A percentile compares a stretch with the other conserved stretches of the same genome.
phyloP scores from a whole-genome alignment of 2,329 filamentous ascomycete species.

The Ciborinia camelliae region DNA sequence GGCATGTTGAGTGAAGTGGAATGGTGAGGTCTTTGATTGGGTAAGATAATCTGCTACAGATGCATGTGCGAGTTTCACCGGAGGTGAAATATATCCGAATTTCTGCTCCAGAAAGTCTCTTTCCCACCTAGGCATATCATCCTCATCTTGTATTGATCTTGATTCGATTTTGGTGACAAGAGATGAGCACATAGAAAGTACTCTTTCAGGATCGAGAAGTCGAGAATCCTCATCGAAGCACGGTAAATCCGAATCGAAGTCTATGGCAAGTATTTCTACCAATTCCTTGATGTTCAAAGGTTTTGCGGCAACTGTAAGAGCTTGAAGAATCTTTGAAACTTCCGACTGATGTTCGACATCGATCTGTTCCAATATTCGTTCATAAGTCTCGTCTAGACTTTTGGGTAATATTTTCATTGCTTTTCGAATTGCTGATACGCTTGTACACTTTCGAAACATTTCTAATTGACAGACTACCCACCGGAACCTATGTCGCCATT shows the following conservation, averaged over 20 bases:
- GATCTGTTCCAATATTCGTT: constrained; percentile 36
- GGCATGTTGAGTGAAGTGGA: constrained; percentile 22
- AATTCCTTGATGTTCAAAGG: constrained; percentile 32
- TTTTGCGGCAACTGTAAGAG: constrained; percentile 27
- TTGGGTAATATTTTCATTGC: constrained; percentile 38
- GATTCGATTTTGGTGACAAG: constrained; percentile 21
- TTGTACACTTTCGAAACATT: constrained; percentile 29
- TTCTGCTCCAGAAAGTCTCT: neutral
- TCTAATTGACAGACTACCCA: constrained; percentile 40
- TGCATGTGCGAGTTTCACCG: constrained; percentile 27
- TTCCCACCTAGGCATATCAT: neutral
- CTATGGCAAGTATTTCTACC: constrained; percentile 35
- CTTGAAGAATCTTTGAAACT: constrained; percentile 30
- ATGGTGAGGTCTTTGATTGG: constrained; percentile 20
- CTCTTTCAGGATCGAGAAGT: constrained; percentile 37
- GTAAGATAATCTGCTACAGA: constrained; percentile 29
- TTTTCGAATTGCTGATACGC: constrained; percentile 29
- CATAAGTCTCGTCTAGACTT: constrained; percentile 39
- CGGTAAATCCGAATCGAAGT: constrained; percentile 27
- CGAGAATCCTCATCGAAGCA: constrained; percentile 38
- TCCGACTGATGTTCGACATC: constrained; percentile 22
- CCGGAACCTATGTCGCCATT: constrained; percentile 36
- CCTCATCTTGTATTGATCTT: neutral
- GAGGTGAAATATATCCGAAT: neutral
- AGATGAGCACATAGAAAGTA: constrained; percentile 26